These are phyloP conservation scores for Cyberlindnera veronae DNA, from an alignment of 805 yeast genomes.

Conservation along the genomic window DNA sequence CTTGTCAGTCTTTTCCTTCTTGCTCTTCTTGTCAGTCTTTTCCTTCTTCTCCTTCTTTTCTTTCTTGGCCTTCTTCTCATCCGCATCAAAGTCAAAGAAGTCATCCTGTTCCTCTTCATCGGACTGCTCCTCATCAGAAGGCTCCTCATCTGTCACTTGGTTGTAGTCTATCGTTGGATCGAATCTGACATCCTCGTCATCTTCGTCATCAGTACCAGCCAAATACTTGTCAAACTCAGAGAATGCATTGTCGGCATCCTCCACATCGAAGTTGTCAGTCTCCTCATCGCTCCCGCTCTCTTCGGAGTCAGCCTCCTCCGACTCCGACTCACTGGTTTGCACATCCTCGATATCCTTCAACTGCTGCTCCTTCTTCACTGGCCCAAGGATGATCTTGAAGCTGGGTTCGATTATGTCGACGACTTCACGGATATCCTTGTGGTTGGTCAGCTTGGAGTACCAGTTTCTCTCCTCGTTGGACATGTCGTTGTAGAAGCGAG, in stretches of 20 bases:
- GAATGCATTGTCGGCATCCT: conserved; percentile 26
- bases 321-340: conserved; percentile 3
- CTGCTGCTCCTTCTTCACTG: conserved; percentile 17
- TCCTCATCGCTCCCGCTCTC: conserved; percentile 22
- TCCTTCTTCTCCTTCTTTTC: conserved; percentile 36
- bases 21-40: conserved; percentile 22
- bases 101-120: conserved; percentile 34
- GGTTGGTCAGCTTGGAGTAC: conserved; percentile 41
- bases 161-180: conserved; percentile 40
- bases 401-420: conserved; percentile 38
- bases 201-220: conserved; percentile 39
- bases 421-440: conserved; percentile 46
- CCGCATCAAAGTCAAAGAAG: conserved; percentile 32
- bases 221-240: conserved; percentile 37
- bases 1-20: conserved; percentile 27
- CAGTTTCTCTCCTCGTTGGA: conserved; percentile 27
- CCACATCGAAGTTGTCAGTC: conserved; percentile 4
- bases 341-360: conserved; percentile 10
- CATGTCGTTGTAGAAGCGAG: conserved; percentile 39
- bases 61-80: conserved; percentile 32
- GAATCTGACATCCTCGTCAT: conserved; percentile 33
- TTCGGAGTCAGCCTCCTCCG: conserved; percentile 21
- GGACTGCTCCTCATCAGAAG: conserved; percentile 33
- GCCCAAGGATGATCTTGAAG: conserved; percentile 34
- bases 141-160: conserved; percentile 61